These are phyloP conservation scores for Malassezia caprae DNA, from an alignment of 1,284 basidiomycete species.

Conservation along the genomic window DNA sequence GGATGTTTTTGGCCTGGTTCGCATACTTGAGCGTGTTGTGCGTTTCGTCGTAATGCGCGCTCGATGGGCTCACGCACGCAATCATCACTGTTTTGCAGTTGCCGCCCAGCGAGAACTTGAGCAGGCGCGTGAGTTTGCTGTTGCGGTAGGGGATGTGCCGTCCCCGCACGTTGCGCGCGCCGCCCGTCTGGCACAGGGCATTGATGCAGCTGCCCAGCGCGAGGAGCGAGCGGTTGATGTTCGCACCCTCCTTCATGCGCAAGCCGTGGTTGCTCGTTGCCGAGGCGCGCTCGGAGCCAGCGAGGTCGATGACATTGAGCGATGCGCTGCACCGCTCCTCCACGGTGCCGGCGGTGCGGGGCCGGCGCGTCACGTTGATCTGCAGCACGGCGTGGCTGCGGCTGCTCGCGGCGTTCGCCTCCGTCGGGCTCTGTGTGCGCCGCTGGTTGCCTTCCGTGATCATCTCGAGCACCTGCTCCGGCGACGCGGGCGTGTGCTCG, in stretches of 20 bases:
- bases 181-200: constrained; percentile 44
- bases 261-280: constrained; percentile 46
- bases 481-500: constrained; percentile 40
- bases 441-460: constrained; percentile 44
- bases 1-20: constrained; percentile 48
- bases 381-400: constrained; percentile 46
- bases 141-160: constrained; percentile 46
- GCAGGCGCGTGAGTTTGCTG: constrained; percentile 44
- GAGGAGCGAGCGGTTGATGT: constrained; percentile 48
- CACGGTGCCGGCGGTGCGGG: constrained; percentile 37
- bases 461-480: constrained; percentile 41
- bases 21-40: constrained; percentile 49
- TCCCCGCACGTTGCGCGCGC: constrained; percentile 16
- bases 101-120: constrained; percentile 48
- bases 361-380: constrained; percentile 45
- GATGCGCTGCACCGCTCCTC: constrained; percentile 42
- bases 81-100: constrained; percentile 49
- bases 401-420: constrained; percentile 45
- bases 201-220: constrained; percentile 48
- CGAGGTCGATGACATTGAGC: constrained; percentile 48
- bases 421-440: constrained; percentile 45
- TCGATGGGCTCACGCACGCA: constrained; percentile 46
- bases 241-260: constrained; percentile 48
- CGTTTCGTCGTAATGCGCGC: constrained; percentile 46
- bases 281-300: constrained; percentile 44